Conservation (phyloP, 306 rosid genomes). For the Sechiopsis laciniata region DNA sequence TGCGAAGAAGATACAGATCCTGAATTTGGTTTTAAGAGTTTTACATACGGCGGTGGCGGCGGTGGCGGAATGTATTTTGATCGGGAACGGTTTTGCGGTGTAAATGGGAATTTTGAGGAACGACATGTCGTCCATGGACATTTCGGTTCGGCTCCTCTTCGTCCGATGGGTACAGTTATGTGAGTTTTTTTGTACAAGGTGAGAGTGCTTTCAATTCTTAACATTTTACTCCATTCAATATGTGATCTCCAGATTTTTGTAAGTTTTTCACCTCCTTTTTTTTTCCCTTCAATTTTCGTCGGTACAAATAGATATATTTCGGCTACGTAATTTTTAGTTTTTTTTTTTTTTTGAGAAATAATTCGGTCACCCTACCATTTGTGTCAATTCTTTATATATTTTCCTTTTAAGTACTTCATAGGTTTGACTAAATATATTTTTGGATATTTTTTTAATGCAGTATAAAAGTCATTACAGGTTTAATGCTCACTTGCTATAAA, state of each 20-base stretch:
- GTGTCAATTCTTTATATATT: no score
- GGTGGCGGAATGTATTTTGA: not conserved
- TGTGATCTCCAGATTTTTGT: not conserved
- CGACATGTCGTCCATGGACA: conserved; percentile 20
- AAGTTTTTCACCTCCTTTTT: not conserved
- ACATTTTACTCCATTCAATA: not conserved
- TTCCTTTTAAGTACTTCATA: no score
- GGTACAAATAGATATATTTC: not conserved
- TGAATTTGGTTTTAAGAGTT: not conserved
- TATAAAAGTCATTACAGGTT: no score
- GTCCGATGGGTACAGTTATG: conserved; percentile 29
- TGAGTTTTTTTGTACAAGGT: conserved; percentile 11
- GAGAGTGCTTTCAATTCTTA: not conserved
- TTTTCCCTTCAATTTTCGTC: not conserved
- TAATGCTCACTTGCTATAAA: no score
- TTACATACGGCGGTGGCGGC: conserved; percentile 10
- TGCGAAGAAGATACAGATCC: not conserved
- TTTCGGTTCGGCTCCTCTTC: conserved; percentile 34
- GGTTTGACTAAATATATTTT: no score
- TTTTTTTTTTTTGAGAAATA: not conserved
- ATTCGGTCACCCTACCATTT: not conserved
- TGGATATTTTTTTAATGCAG: no score
- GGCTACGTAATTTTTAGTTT: not conserved
- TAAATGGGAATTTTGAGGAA: conserved; percentile 7
- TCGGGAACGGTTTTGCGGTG: conserved; percentile 24